Evolutionary conservation across 179 eudicot genomes (phyloP), one percentile per base, ranked within the genome.

Genomic region (Silene vulgaris): DNA sequence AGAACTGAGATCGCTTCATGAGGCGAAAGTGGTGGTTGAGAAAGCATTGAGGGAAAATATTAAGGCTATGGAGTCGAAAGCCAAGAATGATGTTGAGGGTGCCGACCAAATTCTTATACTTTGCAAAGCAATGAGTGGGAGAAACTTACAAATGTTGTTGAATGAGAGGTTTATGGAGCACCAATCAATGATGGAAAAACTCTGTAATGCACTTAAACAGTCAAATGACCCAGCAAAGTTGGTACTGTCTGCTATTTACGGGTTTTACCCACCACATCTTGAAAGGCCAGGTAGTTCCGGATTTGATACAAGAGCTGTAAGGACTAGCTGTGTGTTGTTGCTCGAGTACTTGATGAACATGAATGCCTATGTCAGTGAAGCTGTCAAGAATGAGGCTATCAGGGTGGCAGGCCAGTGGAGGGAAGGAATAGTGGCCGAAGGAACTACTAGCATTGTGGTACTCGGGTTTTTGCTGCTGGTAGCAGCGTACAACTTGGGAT

Each of bases 401-500:
- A 20, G 21, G 8, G 59, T 69, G 60, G 73, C 73, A 20, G 21
- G 19, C 4, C 73, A 48, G 12, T 69, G 73, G 73, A 45, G 35
- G 19, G 19, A 69, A 0, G 30, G 59, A 21, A 45, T 69, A 19
- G 4, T 3, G 30, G 59, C 59, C 2, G 60, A 69, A 13, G 59
- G 59, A 20, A 19, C 0, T 8, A 69, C 19, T 45, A 48, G 50
- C 59, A 8, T 21, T 45, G 73, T 69, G 35, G 59, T 20, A 48
- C 59, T 69, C 35, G 73, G 73, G 73, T 69, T 69, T 69, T 69
- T 69, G 73, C 60, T 69, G 54, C 5, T 69, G 8, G 48, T 69
- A 48, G 59, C 73, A 20, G 59, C 73, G 32, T 69, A 3, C 45
- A 11, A 69, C 17, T 45, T 69, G 73, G 73, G 73, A 69, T 9